Conservation (phyloP, 2,329 filamentous ascomycete genomes). For the Ophiostoma sp. region DNA sequence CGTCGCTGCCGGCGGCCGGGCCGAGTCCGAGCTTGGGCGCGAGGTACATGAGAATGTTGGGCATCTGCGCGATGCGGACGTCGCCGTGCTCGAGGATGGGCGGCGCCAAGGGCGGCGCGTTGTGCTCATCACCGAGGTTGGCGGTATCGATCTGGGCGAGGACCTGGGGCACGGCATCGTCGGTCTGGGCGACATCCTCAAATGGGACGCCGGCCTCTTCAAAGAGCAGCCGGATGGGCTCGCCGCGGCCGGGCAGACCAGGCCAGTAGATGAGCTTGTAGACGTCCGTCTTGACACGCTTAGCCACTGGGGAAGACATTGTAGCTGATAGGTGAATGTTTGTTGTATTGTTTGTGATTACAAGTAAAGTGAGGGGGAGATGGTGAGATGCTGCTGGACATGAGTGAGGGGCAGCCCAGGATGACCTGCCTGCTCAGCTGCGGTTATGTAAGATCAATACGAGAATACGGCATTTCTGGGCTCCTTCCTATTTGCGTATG, state of each 20-base stretch:
- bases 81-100: constrained; percentile 60
- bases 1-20: constrained; percentile 41
- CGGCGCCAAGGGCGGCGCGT: constrained; percentile 61
- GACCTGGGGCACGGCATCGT: constrained; percentile 50
- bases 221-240: constrained; percentile 66
- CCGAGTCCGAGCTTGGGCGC: constrained; percentile 55
- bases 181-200: constrained; percentile 50
- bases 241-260: constrained; percentile 64
- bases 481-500: neutral
- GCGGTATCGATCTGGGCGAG: constrained; percentile 42
- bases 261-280: constrained; percentile 71
- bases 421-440: neutral
- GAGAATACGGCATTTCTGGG: neutral
- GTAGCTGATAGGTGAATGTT: neutral
- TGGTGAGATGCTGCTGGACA: neutral
- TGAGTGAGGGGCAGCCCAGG: neutral
- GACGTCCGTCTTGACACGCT: constrained; percentile 35
- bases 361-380: neutral
- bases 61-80: constrained; percentile 61
- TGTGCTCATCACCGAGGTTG: constrained; percentile 40
- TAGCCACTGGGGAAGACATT: constrained; percentile 26
- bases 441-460: neutral
- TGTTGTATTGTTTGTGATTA: neutral
- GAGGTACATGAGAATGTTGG: constrained; percentile 69
- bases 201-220: constrained; percentile 63